These are phyloP conservation scores for Pyricularia pennisetigena DNA, from an alignment of 2,329 filamentous ascomycete genomes.

Conservation along the genomic window DNA sequence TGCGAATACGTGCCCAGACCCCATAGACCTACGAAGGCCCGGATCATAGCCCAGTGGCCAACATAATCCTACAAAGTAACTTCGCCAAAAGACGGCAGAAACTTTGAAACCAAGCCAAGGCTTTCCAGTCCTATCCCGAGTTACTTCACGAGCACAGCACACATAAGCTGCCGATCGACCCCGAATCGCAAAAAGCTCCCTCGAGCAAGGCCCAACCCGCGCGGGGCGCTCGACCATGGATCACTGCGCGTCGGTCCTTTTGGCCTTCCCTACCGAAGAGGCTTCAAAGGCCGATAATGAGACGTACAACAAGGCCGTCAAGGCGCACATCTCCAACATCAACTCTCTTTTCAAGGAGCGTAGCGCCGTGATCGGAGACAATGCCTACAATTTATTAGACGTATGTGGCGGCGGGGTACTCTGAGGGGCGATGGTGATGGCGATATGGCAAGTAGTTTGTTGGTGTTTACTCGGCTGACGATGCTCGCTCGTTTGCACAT, in stretches of 20 bases:
- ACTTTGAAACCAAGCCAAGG: background rate
- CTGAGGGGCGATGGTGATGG: background rate
- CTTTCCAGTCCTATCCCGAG: background rate
- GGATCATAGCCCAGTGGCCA: background rate
- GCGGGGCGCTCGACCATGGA: slow-evolving; percentile 21
- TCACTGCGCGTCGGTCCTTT: slow-evolving; percentile 24
- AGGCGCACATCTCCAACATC: slow-evolving; percentile 26
- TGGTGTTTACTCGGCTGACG: slow-evolving; percentile 11
- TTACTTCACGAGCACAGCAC: background rate
- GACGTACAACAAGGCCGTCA: slow-evolving; percentile 29
- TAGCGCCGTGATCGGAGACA: slow-evolving; percentile 18
- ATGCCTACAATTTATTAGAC: slow-evolving; percentile 29
- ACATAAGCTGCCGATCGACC: background rate
- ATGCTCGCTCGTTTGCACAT: background rate
- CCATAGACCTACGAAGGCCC: background rate
- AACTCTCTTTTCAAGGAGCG: slow-evolving; percentile 25
- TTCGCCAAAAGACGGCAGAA: background rate
- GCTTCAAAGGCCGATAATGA: slow-evolving; percentile 16
- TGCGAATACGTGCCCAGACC: background rate
- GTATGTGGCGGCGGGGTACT: slow-evolving; percentile 17
- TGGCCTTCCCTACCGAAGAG: slow-evolving; percentile 28
- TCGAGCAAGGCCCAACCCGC: background rate
- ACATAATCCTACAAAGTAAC: background rate
- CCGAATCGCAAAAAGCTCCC: background rate
- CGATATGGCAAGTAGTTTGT: background rate